phyloP scores from a whole-genome alignment of 768 basidiomycete genomes.

The Lactarius sanguifluus region DNA sequence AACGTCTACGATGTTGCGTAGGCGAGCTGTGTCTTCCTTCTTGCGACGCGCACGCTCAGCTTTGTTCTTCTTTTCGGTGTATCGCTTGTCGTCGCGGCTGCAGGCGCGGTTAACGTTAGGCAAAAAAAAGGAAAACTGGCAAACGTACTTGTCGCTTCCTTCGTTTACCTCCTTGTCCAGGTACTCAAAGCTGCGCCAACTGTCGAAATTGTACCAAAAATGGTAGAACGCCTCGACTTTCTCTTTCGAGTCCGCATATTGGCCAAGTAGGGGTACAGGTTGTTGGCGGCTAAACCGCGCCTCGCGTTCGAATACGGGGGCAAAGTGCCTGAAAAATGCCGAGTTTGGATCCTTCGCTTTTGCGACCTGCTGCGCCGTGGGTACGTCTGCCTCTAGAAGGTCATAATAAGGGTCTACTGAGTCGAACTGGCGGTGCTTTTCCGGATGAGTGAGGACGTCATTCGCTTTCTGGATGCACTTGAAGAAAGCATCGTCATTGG shows the following conservation, averaged over 20 bases:
- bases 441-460: conserved; percentile 84
- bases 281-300: conserved; percentile 86
- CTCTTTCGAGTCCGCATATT: conserved; percentile 66
- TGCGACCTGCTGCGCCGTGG: conserved; percentile 62
- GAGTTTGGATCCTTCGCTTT: conserved; percentile 47
- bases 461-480: conserved; percentile 99
- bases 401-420: conserved; percentile 84
- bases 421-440: conserved; percentile 93
- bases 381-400: conserved; percentile 74
- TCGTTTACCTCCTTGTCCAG: conserved; percentile 98
- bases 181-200: conserved; percentile 98
- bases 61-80: conserved; percentile 99
- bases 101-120: not conserved
- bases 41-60: conserved; percentile 92
- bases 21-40: conserved; percentile 93
- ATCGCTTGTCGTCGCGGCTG: conserved; percentile 97
- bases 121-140: not conserved
- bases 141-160: conserved; percentile 84
- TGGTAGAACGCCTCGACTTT: conserved; percentile 94
- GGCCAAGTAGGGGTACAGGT: conserved; percentile 82
- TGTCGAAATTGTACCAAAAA: conserved; percentile 99
- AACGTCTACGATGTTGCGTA: conserved; percentile 84
- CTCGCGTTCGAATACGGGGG: conserved; percentile 86
- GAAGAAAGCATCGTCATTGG: conserved; percentile 98
- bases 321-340: conserved; percentile 70